Conservation (phyloP, 2,329 filamentous ascomycete genomes). For the Ilyonectria destructans region DNA sequence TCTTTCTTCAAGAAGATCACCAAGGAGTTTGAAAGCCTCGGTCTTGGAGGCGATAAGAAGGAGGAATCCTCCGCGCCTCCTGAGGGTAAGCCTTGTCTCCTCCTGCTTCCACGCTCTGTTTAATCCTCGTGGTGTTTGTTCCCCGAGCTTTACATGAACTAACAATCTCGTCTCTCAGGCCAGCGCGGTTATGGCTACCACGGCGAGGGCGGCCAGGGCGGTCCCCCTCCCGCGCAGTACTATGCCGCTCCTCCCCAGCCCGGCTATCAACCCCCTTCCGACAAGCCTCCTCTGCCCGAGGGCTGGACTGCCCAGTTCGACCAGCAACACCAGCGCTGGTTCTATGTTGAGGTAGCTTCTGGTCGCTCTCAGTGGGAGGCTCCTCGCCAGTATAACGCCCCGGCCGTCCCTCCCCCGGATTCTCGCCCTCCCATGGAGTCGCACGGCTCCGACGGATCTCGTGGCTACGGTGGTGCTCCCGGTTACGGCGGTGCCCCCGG, state of each 20-base stretch:
- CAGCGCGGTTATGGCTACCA: slow-evolving; percentile 49
- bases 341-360: slow-evolving; percentile 75
- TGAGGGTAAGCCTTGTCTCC: slow-evolving; percentile 37
- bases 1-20: slow-evolving; percentile 63
- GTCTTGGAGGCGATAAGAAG: slow-evolving; percentile 58
- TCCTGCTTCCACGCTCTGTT: neutral
- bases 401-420: slow-evolving; percentile 39
- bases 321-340: slow-evolving; percentile 73
- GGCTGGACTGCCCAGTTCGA: slow-evolving; percentile 79
- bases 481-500: slow-evolving; percentile 36
- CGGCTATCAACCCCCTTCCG: slow-evolving; percentile 54
- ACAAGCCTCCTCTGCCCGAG: slow-evolving; percentile 67
- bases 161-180: slow-evolving; percentile 30
- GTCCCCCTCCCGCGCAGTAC: slow-evolving; percentile 58
- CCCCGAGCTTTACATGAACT: slow-evolving; percentile 4
- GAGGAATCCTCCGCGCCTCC: slow-evolving; percentile 38
- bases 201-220: slow-evolving; percentile 41
- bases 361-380: slow-evolving; percentile 77
- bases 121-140: neutral
- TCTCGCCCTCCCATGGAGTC: slow-evolving; percentile 44
- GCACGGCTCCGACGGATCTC: slow-evolving; percentile 44
- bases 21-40: slow-evolving; percentile 64
- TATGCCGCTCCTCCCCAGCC: slow-evolving; percentile 49
- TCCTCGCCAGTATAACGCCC: slow-evolving; percentile 56
- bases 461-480: slow-evolving; percentile 45